These are phyloP conservation scores for Rhizophagus clarus DNA, from an alignment of 192 early-diverging fungal genomes.

Conservation along the genomic window DNA sequence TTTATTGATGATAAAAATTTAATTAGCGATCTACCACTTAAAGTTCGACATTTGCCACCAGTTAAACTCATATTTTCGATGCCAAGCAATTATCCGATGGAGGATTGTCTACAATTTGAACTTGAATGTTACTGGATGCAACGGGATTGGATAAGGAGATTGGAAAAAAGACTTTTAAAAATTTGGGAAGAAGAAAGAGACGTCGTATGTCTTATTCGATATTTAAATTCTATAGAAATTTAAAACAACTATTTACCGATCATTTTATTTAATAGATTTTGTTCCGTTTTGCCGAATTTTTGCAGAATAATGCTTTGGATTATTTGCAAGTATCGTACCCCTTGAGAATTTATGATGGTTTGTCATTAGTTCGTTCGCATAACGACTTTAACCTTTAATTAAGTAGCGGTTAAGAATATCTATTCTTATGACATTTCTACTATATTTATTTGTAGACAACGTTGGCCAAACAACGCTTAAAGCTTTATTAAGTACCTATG, in stretches of 20 bases:
- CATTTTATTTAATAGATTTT: constrained; percentile 9
- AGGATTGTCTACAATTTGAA: constrained; percentile 14
- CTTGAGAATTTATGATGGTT: constrained; percentile 26
- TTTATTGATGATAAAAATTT: neutral
- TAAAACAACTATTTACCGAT: neutral
- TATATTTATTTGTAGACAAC: neutral
- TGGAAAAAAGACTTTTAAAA: constrained; percentile 18
- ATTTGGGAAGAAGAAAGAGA: constrained; percentile 36
- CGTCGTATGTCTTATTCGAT: constrained; percentile 25
- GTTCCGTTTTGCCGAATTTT: constrained; percentile 24
- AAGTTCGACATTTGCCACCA: constrained; percentile 33
- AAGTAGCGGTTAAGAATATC: too few species aligned
- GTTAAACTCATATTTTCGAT: constrained; percentile 33
- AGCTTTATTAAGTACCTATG: constrained; percentile 20
- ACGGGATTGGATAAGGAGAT: constrained; percentile 1
- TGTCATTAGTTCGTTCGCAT: neutral
- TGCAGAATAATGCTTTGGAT: constrained; percentile 21
- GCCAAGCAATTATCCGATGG: constrained; percentile 31
- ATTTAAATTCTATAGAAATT: neutral
- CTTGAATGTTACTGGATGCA: constrained; percentile 35
- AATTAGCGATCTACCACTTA: constrained; percentile 3
- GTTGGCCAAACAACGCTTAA: constrained; percentile 15
- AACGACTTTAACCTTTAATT: neutral
- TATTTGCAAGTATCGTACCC: constrained; percentile 17
- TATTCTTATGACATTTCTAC: neutral